These are phyloP conservation scores for Candida oleophila DNA, from an alignment of 805 yeast species.

Conservation along the genomic window DNA sequence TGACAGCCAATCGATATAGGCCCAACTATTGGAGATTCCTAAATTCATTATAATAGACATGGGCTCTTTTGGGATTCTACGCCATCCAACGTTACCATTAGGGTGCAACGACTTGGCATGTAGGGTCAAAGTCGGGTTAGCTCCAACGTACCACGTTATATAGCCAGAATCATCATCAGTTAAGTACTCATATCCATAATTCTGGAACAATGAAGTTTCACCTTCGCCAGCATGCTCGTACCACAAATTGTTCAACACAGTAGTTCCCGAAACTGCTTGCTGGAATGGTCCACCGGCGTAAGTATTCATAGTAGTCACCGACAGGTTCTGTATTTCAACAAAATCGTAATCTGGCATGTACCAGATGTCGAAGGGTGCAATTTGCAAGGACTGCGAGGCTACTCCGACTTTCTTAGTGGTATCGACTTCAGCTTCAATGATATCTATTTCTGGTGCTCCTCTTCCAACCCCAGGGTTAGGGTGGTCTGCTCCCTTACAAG, in stretches of 20 bases:
- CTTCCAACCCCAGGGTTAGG: conserved; percentile 38
- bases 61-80: conserved; percentile 84
- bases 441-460: conserved; percentile 74
- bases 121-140: conserved; percentile 70
- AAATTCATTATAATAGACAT: conserved; percentile 85
- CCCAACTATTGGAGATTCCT: conserved; percentile 92
- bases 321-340: conserved; percentile 65
- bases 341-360: conserved; percentile 85
- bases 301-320: conserved; percentile 77
- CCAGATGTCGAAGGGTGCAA: conserved; percentile 96
- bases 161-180: conserved; percentile 73
- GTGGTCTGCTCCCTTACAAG: conserved; percentile 37
- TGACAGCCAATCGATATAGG: conserved; percentile 86
- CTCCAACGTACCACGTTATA: conserved; percentile 84
- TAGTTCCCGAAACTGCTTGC: conserved; percentile 83
- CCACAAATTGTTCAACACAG: conserved; percentile 82
- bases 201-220: conserved; percentile 52
- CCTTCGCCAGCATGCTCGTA: conserved; percentile 62
- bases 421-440: conserved; percentile 78
- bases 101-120: conserved; percentile 78
- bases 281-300: conserved; percentile 93
- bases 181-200: conserved; percentile 73
- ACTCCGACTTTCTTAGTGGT: conserved; percentile 53
- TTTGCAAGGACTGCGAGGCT: conserved; percentile 89
- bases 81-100: conserved; percentile 85